A percentile compares a stretch with the other conserved stretches of the same genome.
Conservation (phyloP, 2,329 filamentous ascomycete species). For the Fonsecaea monophora region DNA sequence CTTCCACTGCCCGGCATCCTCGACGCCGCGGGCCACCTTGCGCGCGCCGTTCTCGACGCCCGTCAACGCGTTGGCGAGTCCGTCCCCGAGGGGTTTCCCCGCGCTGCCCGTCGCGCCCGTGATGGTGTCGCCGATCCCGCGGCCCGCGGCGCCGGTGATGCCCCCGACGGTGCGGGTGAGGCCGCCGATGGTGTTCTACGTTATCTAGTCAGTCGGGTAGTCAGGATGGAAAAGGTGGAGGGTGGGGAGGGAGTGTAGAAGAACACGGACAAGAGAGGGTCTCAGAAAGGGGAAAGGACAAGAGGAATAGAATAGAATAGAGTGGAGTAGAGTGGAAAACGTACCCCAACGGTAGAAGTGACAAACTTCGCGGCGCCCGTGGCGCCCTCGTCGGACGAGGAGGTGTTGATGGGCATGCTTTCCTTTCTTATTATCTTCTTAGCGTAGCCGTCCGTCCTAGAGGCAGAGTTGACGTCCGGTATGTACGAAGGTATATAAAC, state of each 20-base stretch:
- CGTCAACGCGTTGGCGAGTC: slow-evolving; percentile 59
- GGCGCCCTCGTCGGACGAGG: slow-evolving; percentile 48
- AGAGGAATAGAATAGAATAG: background rate
- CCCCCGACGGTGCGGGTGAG: slow-evolving; percentile 61
- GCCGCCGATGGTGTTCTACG: slow-evolving; percentile 60
- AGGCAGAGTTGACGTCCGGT: too few species aligned
- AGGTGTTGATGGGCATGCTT: slow-evolving; percentile 36
- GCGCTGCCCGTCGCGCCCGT: slow-evolving; percentile 61
- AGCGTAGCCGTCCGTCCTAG: too few species aligned
- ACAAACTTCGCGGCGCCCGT: slow-evolving; percentile 62
- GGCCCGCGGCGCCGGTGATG: slow-evolving; percentile 63
- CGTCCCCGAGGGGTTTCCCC: slow-evolving; percentile 64
- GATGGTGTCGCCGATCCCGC: slow-evolving; percentile 64
- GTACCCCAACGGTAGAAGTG: slow-evolving; percentile 59
- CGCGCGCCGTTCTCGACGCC: slow-evolving; percentile 61
- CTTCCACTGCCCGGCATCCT: slow-evolving; percentile 64
- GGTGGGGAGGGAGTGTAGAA: background rate
- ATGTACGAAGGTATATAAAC: too few species aligned
- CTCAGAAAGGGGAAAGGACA: background rate
- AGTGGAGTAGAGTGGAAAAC: background rate
- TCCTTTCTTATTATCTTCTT: background rate
- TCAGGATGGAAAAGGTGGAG: background rate
- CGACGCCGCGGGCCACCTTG: slow-evolving; percentile 60
- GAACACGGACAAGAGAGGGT: background rate
- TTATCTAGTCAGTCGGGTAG: background rate